Conservation (phyloP, 768 basidiomycete species). For the Collybiopsis luxurians region DNA sequence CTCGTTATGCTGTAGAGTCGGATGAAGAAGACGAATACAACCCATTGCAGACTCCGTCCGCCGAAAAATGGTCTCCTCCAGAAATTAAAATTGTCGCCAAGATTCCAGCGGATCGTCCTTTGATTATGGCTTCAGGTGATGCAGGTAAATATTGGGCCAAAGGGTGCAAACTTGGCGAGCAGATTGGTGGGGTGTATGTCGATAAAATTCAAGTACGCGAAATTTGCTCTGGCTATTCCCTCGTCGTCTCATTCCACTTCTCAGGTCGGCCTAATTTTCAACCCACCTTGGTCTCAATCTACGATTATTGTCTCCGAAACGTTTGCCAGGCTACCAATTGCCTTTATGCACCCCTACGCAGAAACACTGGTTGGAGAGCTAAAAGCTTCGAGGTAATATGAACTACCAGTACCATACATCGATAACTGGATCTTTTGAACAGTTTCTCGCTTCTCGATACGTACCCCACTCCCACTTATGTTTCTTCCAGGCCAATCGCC, state of each 20-base stretch:
- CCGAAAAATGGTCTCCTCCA: conserved; percentile 15
- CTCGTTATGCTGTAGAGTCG: conserved; percentile 62
- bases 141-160: conserved; percentile 49
- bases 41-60: conserved; percentile 27
- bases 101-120: conserved; percentile 19
- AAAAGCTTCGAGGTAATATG: conserved; percentile 43
- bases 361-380: conserved; percentile 37
- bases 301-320: conserved; percentile 53
- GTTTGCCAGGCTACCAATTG: conserved; percentile 44
- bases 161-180: conserved; percentile 51
- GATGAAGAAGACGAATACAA: conserved; percentile 67
- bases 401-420: too few relatives aligned
- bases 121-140: conserved; percentile 47
- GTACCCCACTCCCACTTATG: conserved; percentile 50
- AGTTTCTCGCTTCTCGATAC: conserved; percentile 53
- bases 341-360: conserved; percentile 49
- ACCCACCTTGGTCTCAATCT: conserved; percentile 44
- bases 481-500: conserved; percentile 30
- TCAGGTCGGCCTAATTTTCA: conserved; percentile 52
- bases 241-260: conserved; percentile 1
- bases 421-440: background rate
- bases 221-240: too few relatives aligned
- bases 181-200: conserved; percentile 42
- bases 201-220: conserved; percentile 41
- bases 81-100: conserved; percentile 38